Base-by-base conservation (phyloP, 371 early-diverging fungal genomes). In the Mucor velutinosus region DNA sequence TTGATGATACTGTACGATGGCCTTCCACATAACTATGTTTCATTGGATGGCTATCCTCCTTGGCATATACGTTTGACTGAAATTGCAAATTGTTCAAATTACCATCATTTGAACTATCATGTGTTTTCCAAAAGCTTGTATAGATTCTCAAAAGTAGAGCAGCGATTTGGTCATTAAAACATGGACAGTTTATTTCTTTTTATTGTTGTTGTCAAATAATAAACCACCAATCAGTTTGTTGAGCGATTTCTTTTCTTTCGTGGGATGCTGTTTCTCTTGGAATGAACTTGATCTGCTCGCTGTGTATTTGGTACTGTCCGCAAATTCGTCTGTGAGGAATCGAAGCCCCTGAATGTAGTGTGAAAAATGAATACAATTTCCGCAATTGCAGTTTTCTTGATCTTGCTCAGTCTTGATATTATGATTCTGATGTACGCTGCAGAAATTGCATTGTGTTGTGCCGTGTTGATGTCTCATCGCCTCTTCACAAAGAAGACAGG, bases 21-120 rank as follows among this genome's bases (percentile, higher is more conserved):
- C 4, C 75, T 82, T 35, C 77, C 87, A 72, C 86, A 87, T 70
- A 66, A 76, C 63, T 79, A 79, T 59, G 60, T 83, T 59, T 77
- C 76, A 51, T 72, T 89, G 70, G 82, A 85, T 63, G 87, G 87
- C 8, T 89, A 81, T 67, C 80, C 85, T 33, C 89, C 89, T n/a
- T 89, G 89, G 89, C 86, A 86, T 61, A 77, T 87, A 37, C 79
- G 82, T 45, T 70, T 83, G 37, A 87, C 89, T 30, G 89, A 89
- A 67, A 81, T 89, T 47, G 73, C 79, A 15, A 75, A 75, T 47
- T 72, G 66, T 35, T 66, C 69, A 23, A 35, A 58, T 21, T 66
- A 71, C 47, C 69, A 71, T n/a, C 27, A 58, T 7, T 62, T 85
- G 62, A 71, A 75, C n/a, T 86, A 86, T 70, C 61, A 75, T 57